Evolutionary conservation across 805 yeast genomes (phyloP).

Genomic region (Wickerhamomyces canadensis): DNA sequence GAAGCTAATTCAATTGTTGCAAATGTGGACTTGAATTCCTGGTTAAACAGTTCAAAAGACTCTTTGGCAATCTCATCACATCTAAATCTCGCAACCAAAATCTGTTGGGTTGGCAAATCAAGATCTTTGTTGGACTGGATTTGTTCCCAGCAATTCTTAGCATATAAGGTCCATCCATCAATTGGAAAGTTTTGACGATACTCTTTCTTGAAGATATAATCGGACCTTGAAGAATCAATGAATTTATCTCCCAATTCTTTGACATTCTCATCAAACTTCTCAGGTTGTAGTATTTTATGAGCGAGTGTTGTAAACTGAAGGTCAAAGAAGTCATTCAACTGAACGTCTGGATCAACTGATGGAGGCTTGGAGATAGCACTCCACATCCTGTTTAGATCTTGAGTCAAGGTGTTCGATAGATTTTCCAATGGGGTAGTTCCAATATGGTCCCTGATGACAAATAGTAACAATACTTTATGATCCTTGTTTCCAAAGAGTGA

Average conservation of each 20-base stretch:
- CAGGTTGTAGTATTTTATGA: conserved; percentile 80
- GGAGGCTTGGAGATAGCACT: conserved; percentile 65
- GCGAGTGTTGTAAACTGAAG: conserved; percentile 74
- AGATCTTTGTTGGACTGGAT: conserved; percentile 89
- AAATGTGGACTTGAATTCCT: conserved; percentile 6
- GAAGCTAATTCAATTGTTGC: conserved; percentile 7
- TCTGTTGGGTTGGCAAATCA: conserved; percentile 95
- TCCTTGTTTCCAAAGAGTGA: conserved; percentile 65
- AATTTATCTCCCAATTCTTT: conserved; percentile 60
- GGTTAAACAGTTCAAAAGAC: conserved; percentile 21
- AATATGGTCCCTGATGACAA: conserved; percentile 89
- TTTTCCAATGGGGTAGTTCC: conserved; percentile 80
- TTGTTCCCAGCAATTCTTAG: conserved; percentile 89
- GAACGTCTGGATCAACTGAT: conserved; percentile 42
- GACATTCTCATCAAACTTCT: conserved; percentile 59
- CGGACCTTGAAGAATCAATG: conserved; percentile 22
- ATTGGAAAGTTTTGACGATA: conserved; percentile 86
- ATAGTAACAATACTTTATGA: conserved; percentile 65
- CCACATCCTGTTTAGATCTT: conserved; percentile 81
- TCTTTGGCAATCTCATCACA: conserved; percentile 79
- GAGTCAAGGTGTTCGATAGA: conserved; percentile 59
- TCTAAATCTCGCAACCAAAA: conserved; percentile 87
- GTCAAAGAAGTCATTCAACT: conserved; percentile 76
- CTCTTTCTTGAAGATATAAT: conserved; percentile 49
- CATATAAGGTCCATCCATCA: conserved; percentile 94